phyloP scores from a whole-genome alignment of 108 stramenopile species.

The Epipyxis sp. region DNA sequence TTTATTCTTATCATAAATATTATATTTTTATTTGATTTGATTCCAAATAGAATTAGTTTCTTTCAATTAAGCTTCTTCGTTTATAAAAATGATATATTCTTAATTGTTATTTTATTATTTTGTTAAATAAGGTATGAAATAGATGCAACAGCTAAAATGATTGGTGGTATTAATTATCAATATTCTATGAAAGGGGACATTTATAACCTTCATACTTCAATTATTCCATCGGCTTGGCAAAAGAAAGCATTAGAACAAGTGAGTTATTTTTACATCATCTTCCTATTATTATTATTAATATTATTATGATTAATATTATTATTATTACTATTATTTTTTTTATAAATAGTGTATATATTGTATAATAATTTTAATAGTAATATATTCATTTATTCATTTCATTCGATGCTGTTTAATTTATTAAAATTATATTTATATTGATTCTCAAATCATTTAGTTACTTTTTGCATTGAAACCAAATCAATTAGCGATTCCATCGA shows the following conservation, averaged over 20 bases:
- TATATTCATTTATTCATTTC: no score
- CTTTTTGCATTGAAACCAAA: neutral
- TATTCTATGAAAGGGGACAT: neutral
- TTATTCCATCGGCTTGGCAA: neutral
- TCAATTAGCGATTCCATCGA: neutral
- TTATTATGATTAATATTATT: neutral
- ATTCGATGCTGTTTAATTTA: no score
- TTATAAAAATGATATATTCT: neutral
- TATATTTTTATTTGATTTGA: no score
- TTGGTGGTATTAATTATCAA: neutral
- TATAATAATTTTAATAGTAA: neutral
- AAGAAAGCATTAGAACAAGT: neutral
- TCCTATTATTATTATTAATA: neutral
- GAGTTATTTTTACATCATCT: neutral
- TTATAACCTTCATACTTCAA: neutral
- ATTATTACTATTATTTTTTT: neutral
- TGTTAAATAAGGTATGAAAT: slow-evolving; percentile 21
- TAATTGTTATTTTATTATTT: neutral
- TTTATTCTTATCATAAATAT: no score
- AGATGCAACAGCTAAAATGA: neutral
- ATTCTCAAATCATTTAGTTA: no score
- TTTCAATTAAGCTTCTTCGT: no score
- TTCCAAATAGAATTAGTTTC: no score
- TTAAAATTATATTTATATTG: no score
- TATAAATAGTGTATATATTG: neutral